A percentile compares a stretch with the other conserved stretches of the same genome.
Evolutionary conservation across 208 protist genomes (phyloP).

Genomic region (Borovskyia barvae): DNA sequence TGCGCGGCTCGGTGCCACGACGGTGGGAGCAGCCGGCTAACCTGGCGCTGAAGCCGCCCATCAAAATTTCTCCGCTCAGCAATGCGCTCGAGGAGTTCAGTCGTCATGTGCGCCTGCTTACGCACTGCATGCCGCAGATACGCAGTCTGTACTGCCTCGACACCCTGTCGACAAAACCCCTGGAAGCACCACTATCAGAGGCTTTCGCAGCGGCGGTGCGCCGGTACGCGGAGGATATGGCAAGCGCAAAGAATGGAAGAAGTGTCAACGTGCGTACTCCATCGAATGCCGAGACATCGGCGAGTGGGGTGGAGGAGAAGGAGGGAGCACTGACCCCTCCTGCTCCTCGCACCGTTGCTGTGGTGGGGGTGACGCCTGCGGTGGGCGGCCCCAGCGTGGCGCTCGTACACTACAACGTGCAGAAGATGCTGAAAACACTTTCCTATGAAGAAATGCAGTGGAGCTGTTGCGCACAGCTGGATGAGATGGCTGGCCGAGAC

Average conservation of each 20-base stretch:
- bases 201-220: conserved; percentile 42
- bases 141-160: conserved; percentile 49
- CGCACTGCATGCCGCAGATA: conserved; percentile 26
- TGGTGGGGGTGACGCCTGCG: neutral
- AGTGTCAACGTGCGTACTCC: too few species aligned
- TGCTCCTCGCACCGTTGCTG: neutral
- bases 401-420: conserved; percentile 62
- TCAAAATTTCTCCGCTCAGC: conserved; percentile 41
- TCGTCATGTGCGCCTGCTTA: conserved; percentile 42
- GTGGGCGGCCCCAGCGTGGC: conserved; percentile 1
- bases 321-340: too few species aligned
- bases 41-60: conserved; percentile 62
- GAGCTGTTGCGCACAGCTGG: conserved; percentile 16
- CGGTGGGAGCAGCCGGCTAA: conserved; percentile 81
- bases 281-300: too few species aligned
- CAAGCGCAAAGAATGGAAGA: neutral
- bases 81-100: conserved; percentile 33
- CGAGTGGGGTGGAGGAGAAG: too few species aligned
- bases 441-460: conserved; percentile 37
- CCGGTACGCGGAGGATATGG: conserved; percentile 19
- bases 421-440: conserved; percentile 34
- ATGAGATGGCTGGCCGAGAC: neutral
- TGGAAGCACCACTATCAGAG: conserved; percentile 58
- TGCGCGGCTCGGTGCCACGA: conserved; percentile 78
- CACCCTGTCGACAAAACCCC: conserved; percentile 41